Evolutionary conservation across 345 rosid species (phyloP).

Genomic region (Hevea brasiliensis): DNA sequence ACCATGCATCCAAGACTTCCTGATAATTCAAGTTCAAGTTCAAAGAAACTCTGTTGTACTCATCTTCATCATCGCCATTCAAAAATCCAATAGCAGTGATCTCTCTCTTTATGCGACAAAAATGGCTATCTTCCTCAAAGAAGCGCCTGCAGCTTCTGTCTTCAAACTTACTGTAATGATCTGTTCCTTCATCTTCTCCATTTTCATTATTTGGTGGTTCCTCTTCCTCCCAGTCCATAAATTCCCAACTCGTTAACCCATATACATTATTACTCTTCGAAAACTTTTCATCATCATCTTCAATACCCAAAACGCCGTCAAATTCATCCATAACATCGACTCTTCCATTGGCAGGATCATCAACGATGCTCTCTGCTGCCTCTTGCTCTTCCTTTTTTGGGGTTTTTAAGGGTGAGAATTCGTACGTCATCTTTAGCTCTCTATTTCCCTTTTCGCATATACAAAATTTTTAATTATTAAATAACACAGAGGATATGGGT

Average conservation of each 20-base stretch:
- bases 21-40: constrained; percentile 73
- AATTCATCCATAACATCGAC: constrained; percentile 30
- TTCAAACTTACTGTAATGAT: background rate
- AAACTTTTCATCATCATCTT: constrained; percentile 28
- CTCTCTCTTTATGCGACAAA: constrained; percentile 31
- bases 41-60: constrained; percentile 29
- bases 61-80: constrained; percentile 42
- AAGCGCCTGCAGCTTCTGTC: background rate
- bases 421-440: constrained; percentile 27
- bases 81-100: constrained; percentile 25
- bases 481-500: too few species aligned
- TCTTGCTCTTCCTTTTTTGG: constrained; percentile 46
- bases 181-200: constrained; percentile 27
- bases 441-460: background rate
- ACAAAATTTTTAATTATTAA: background rate
- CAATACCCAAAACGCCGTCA: constrained; percentile 34
- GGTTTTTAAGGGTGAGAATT: constrained; percentile 33
- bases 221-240: constrained; percentile 43
- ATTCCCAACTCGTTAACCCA: constrained; percentile 35
- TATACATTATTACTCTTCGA: background rate
- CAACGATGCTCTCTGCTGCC: constrained; percentile 23
- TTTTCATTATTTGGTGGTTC: background rate
- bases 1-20: constrained; percentile 72
- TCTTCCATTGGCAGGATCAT: constrained; percentile 5
- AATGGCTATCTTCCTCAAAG: constrained; percentile 15